Conservation (phyloP, 2,329 filamentous ascomycete species). For the Colletotrichum abscissum region DNA sequence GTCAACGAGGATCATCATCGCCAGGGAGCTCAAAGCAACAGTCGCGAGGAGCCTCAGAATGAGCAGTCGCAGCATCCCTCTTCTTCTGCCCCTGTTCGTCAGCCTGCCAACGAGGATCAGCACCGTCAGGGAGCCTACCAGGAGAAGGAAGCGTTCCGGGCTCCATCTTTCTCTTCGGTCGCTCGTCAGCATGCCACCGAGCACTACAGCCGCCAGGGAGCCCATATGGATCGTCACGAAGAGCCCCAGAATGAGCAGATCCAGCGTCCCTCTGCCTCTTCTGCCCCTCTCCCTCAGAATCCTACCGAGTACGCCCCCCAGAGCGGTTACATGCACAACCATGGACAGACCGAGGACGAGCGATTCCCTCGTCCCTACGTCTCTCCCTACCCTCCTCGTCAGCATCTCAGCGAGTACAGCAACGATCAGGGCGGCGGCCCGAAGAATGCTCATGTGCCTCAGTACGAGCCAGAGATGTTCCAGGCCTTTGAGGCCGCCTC, state of each 20-base stretch:
- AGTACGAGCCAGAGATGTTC: not conserved
- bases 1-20: not conserved
- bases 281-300: not conserved
- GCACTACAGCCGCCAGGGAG: not conserved
- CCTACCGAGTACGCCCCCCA: not conserved
- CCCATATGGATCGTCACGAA: not conserved
- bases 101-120: not conserved
- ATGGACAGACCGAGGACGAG: not conserved
- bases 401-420: not conserved
- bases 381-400: not conserved
- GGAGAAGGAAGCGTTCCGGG: too few relatives aligned
- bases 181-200: not conserved
- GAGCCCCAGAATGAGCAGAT: not conserved
- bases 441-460: not conserved
- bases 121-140: not conserved
- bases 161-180: not conserved
- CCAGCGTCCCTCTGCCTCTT: not conserved
- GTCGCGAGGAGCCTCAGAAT: not conserved
- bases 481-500: too few relatives aligned
- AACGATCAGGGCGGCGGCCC: not conserved
- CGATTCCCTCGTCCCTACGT: not conserved
- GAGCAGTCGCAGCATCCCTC: not conserved
- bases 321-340: not conserved
- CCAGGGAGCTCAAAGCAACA: not conserved
- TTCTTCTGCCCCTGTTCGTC: not conserved